phyloP scores from a whole-genome alignment of 75 land plant genomes.

The Adiantum capillusveneris region DNA sequence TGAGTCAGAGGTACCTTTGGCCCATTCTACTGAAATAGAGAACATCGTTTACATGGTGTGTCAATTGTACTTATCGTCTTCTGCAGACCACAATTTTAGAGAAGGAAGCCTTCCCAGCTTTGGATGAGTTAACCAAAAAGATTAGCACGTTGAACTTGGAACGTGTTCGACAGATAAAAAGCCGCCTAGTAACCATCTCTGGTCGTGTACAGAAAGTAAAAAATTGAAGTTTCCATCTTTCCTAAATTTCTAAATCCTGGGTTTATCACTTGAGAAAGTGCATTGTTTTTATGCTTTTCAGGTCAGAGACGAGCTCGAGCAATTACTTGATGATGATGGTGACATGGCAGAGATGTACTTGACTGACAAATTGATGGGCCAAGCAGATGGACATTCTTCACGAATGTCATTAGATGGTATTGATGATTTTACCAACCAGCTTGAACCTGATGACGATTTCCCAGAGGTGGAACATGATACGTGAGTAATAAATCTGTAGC shows the following conservation, averaged over 20 bases:
- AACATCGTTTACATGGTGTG: not conserved
- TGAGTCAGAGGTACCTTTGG: constrained; percentile 47
- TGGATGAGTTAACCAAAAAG: constrained; percentile 66
- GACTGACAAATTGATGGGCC: constrained; percentile 58
- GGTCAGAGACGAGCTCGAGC: constrained; percentile 86
- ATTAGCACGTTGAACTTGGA: constrained; percentile 76
- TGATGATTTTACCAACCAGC: constrained; percentile 16
- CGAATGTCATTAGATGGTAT: constrained; percentile 23
- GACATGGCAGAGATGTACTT: constrained; percentile 95
- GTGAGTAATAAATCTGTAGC: constrained; percentile 13
- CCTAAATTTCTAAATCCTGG: no score
- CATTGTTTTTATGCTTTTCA: no score
- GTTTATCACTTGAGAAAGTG: no score
- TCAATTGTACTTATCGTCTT: not conserved
- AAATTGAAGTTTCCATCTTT: not conserved
- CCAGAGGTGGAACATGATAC: constrained; percentile 30
- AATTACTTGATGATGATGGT: constrained; percentile 81
- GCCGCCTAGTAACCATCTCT: constrained; percentile 51
- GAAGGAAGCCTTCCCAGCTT: constrained; percentile 54
- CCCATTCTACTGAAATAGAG: not conserved
- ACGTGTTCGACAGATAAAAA: constrained; percentile 61
- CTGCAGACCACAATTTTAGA: constrained; percentile 53
- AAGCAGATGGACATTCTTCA: constrained; percentile 39
- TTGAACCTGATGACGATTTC: constrained; percentile 25
- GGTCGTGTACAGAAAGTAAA: constrained; percentile 69